These are phyloP conservation scores for Aspergillus sp. DNA, from an alignment of 2,329 filamentous ascomycete species.

Conservation along the genomic window DNA sequence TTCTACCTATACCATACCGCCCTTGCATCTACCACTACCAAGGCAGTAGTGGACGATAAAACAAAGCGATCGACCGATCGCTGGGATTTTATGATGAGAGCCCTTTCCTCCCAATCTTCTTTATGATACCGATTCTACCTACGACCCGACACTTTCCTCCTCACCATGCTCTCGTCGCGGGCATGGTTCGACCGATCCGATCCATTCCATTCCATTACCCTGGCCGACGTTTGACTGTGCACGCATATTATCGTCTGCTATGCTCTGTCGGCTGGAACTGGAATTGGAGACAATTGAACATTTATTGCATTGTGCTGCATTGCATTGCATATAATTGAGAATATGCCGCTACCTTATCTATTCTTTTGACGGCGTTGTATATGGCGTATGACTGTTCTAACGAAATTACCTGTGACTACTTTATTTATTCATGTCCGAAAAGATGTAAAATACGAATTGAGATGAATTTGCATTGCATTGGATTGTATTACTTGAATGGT, in stretches of 20 bases:
- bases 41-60: no score
- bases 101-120: neutral
- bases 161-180: no score
- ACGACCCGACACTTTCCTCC: neutral
- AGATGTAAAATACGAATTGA: neutral
- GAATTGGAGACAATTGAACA: neutral
- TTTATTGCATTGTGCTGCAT: neutral
- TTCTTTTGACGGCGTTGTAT: neutral
- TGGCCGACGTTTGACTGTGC: neutral
- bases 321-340: conserved; percentile 4
- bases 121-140: neutral
- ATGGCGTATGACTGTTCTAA: conserved; percentile 2
- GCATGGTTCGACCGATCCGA: no score
- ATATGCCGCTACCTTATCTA: neutral
- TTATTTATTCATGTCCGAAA: neutral
- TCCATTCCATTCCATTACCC: no score
- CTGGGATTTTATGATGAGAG: no score
- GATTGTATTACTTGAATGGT: neutral
- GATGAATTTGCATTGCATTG: neutral
- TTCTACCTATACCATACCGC: neutral
- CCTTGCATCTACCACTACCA: no score
- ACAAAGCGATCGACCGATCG: no score
- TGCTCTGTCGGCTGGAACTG: no score
- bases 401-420: neutral
- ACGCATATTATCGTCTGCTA: neutral